Conservation (phyloP, 106 monocot species). For the Agapanthus africanus region DNA sequence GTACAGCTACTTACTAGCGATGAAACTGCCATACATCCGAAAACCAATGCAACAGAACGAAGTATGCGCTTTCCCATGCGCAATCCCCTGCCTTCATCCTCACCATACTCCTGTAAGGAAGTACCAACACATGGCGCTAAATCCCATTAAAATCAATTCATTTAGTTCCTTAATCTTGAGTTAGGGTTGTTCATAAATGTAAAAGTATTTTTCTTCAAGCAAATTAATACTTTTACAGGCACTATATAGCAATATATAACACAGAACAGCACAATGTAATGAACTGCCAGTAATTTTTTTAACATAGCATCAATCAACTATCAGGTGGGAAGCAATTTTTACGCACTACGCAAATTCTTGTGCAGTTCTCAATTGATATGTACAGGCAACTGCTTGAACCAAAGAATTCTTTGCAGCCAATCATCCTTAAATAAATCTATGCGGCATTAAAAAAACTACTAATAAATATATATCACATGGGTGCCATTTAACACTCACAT, state of each 20-base stretch:
- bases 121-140: background rate
- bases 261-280: background rate
- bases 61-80: constrained; percentile 94
- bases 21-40: constrained; percentile 73
- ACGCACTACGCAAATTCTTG: background rate
- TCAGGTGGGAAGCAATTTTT: background rate
- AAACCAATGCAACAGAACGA: constrained; percentile 73
- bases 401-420: background rate
- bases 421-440: background rate
- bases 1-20: constrained; percentile 42
- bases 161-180: background rate
- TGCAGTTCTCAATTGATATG: background rate
- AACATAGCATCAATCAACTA: background rate
- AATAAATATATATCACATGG: background rate
- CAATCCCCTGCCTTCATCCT: constrained; percentile 75
- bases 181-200: background rate
- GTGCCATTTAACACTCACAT: constrained; percentile 33
- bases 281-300: background rate
- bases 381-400: background rate
- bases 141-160: background rate
- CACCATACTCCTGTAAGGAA: constrained; percentile 65
- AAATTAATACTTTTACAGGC: background rate
- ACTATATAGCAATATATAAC: background rate
- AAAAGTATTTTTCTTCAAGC: background rate
- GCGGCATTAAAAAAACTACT: background rate